Evolutionary conservation across 208 protist species (phyloP).

Genomic region (Leptomonas seymouri): DNA sequence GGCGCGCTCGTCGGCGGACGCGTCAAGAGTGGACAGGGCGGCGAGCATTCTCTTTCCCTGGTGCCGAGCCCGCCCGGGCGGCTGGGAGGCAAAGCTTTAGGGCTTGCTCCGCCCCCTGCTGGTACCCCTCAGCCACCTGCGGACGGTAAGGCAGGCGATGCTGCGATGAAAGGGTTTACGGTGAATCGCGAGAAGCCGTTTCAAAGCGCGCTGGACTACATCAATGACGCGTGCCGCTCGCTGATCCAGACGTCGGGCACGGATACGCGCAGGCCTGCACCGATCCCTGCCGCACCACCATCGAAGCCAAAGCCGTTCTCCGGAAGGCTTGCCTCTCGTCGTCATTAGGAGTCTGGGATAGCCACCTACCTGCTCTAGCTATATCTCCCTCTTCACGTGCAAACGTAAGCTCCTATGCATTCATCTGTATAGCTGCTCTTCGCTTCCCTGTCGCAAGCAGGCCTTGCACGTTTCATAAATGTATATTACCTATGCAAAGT

Average conservation of each 20-base stretch:
- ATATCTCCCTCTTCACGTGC: constrained; percentile 2
- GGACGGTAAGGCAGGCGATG: background rate
- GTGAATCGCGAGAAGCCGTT: constrained; percentile 33
- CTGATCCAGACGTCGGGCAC: constrained; percentile 27
- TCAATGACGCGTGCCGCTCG: constrained; percentile 46
- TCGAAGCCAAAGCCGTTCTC: constrained; percentile 30
- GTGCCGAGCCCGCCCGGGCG: constrained; percentile 16
- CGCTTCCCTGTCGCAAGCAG: background rate
- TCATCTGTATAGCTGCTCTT: constrained; percentile 1
- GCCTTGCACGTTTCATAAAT: background rate
- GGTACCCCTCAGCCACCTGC: background rate
- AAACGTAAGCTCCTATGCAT: background rate
- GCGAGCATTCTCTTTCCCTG: constrained; percentile 4
- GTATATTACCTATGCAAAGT: too few relatives aligned
- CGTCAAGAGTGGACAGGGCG: constrained; percentile 8
- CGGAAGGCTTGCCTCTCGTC: constrained; percentile 7
- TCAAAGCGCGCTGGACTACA: constrained; percentile 41
- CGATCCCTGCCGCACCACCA: constrained; percentile 30
- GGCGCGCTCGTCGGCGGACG: constrained; percentile 10
- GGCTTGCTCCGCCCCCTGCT: background rate
- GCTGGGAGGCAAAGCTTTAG: background rate
- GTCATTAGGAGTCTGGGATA: constrained; percentile 12
- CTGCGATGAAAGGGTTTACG: background rate
- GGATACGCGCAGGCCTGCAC: constrained; percentile 24
- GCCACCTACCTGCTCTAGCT: background rate